phyloP scores from a whole-genome alignment of 2,329 filamentous ascomycete genomes.

The Didymella pomorum region DNA sequence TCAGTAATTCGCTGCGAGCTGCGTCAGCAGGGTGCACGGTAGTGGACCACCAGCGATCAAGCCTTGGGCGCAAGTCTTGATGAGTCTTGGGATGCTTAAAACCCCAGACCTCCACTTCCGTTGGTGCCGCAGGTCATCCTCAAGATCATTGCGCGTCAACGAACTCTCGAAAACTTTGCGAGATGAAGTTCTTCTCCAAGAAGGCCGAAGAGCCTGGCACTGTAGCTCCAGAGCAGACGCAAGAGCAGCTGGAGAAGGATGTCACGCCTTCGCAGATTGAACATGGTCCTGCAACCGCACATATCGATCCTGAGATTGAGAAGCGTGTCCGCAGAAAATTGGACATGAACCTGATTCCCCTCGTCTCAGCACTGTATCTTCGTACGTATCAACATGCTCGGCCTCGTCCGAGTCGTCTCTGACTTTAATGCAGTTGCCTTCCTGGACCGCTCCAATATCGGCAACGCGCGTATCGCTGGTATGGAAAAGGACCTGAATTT shows the following conservation, averaged over 20 bases:
- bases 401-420: not conserved
- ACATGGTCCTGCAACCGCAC: not conserved
- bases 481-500: constrained; percentile 47
- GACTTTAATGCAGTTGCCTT: constrained; percentile 21
- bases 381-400: constrained; percentile 29
- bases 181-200: constrained; percentile 3
- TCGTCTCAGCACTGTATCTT: constrained; percentile 46
- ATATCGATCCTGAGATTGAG: constrained; percentile 33
- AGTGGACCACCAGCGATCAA: not conserved
- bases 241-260: constrained; percentile 6
- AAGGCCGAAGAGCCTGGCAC: not conserved
- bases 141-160: not conserved
- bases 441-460: constrained; percentile 51
- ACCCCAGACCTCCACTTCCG: not conserved
- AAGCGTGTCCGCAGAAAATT: constrained; percentile 41
- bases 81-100: constrained; percentile 12
- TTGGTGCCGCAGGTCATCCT: not conserved
- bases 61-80: not conserved
- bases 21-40: constrained; percentile 1
- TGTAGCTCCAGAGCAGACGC: not conserved
- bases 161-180: not conserved
- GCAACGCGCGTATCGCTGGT: constrained; percentile 54
- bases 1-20: constrained; percentile 6
- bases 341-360: constrained; percentile 43
- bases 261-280: constrained; percentile 14